Evolutionary conservation across 768 basidiomycete genomes (phyloP).

Genomic region (Suillus paluster): DNA sequence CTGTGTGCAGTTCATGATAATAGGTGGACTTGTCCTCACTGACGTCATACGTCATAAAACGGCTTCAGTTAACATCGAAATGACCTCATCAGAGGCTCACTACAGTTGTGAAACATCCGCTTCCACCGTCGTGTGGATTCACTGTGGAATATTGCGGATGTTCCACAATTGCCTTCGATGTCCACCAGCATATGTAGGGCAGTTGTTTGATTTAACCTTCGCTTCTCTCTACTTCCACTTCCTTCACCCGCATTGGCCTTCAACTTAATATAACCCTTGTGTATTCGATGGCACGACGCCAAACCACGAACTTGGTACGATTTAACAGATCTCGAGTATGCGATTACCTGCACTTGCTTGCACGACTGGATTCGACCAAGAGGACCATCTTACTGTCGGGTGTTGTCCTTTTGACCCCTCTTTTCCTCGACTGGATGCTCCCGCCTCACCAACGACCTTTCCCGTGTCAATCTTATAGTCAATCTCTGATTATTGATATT

Average conservation of each 20-base stretch:
- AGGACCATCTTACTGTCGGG: neutral
- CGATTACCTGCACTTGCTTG: neutral
- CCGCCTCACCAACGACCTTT: neutral
- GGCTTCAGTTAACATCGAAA: too few species aligned
- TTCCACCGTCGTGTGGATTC: too few species aligned
- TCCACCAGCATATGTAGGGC: neutral
- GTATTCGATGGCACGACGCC: neutral
- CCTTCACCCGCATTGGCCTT: neutral
- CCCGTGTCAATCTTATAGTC: neutral
- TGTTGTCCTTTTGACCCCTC: too few species aligned
- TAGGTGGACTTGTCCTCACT: too few species aligned
- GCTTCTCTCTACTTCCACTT: neutral
- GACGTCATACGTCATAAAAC: too few species aligned
- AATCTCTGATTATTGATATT: neutral
- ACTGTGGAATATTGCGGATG: too few species aligned
- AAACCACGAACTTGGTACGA: neutral
- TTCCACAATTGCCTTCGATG: neutral
- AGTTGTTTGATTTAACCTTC: neutral
- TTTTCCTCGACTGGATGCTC: neutral
- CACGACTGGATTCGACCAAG: neutral
- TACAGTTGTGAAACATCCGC: too few species aligned
- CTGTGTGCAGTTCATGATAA: too few species aligned
- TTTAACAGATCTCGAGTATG: neutral
- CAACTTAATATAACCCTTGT: neutral
- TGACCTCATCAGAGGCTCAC: too few species aligned